Conservation (phyloP, 306 rosid genomes). For the Abrus pulchellus region DNA sequence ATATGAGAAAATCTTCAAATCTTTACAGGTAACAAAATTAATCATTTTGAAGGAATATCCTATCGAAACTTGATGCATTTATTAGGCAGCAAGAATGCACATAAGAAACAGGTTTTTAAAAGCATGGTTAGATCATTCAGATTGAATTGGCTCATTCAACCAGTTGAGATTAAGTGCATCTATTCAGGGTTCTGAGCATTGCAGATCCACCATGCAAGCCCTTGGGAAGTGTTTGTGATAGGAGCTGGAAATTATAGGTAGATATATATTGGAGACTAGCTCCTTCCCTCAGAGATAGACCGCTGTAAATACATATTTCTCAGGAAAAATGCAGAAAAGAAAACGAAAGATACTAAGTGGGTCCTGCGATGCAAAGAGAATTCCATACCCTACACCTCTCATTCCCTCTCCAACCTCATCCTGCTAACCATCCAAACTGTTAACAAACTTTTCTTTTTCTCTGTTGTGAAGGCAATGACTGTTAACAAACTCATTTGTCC, state of each 20-base stretch:
- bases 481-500: background rate
- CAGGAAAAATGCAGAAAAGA: slow-evolving; percentile 18
- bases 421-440: background rate
- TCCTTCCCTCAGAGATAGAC: background rate
- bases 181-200: too few species aligned
- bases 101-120: background rate
- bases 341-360: background rate
- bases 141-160: slow-evolving; percentile 16
- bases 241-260: background rate
- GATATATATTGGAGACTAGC: background rate
- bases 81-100: background rate
- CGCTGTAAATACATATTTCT: slow-evolving; percentile 5
- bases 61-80: background rate
- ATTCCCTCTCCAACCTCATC: background rate
- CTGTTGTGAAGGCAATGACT: slow-evolving; percentile 5
- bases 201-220: too few species aligned
- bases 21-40: background rate
- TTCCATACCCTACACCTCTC: background rate
- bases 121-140: background rate
- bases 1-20: slow-evolving; percentile 10
- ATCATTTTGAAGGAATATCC: background rate
- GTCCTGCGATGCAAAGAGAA: background rate
- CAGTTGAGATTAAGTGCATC: background rate
- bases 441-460: background rate
- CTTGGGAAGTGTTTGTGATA: slow-evolving; percentile 3